Evolutionary conservation across 1,139 yeast species (phyloP).

Genomic region (Arxiozyma slooffiae): DNA sequence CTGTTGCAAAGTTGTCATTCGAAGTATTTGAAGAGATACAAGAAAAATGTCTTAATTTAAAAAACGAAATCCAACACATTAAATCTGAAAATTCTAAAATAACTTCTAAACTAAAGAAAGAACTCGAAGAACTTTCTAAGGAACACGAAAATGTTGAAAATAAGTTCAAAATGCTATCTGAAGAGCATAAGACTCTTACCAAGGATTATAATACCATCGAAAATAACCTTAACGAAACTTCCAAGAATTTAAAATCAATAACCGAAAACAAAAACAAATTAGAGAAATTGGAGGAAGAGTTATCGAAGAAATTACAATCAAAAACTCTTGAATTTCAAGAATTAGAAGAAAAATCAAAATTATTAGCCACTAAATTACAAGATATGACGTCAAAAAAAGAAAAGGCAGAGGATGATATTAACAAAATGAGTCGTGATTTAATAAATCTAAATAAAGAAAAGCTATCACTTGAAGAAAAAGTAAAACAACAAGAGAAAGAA

Average conservation of each 20-base stretch:
- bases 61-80: conserved; percentile 25
- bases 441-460: conserved; percentile 56
- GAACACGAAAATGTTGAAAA: conserved; percentile 16
- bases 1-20: conserved; percentile 54
- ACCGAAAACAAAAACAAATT: conserved; percentile 11
- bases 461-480: conserved; percentile 40
- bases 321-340: conserved; percentile 6
- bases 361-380: conserved; percentile 15
- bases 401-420: conserved; percentile 78
- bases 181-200: conserved; percentile 6
- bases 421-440: conserved; percentile 80
- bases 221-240: conserved; percentile 8
- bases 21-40: conserved; percentile 53
- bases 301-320: conserved; percentile 6
- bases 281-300: conserved; percentile 4
- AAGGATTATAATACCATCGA: conserved; percentile 6
- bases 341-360: conserved; percentile 9
- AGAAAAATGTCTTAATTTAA: conserved; percentile 30
- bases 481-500: conserved; percentile 38
- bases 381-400: conserved; percentile 36
- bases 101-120: conserved; percentile 9
- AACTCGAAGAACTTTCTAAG: conserved; percentile 13
- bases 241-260: conserved; percentile 8
- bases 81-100: conserved; percentile 8
- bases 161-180: conserved; percentile 8